Base-by-base conservation (phyloP, 345 rosid genomes). In the Cardamine resedifolia region DNA sequence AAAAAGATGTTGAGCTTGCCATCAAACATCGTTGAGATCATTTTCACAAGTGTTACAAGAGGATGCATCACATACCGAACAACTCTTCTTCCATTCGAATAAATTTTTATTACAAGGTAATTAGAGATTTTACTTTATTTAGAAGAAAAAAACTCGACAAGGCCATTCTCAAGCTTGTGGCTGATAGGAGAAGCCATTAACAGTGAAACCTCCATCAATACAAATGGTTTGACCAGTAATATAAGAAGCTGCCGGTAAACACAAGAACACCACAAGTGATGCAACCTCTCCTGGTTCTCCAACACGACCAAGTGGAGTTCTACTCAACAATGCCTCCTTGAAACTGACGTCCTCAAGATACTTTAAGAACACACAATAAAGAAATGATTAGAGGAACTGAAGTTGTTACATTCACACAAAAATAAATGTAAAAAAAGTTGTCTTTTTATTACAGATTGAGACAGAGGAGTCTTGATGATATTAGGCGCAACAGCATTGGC, bases 211-310 rank as follows among this genome's bases (percentile, higher is more conserved):
- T 59, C 87, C 90, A 47, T 84, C 90, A 12, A 84, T 75, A 34
- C 82, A 62, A 31, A 83, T 83, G 63, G 81, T 71, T 43, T 88
- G 89, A 12, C 88, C 91, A 0, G 85, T 84, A 3, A 84, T 81
- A 69, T 84, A 85, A 0, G 92, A 85, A 27, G 90, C 84, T 4
- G 82, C 83, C 1, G 90, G 86, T 28, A 86, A 61, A 78, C 87
- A 82, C 27, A 88, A 71, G 55, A 79, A 86, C 7, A 70, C 85
- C 61, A 78, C 91, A 5, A 81, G 27, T 4, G 82, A 60, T 18
- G 94, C 80, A 11, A 85, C 91, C 65, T 88, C 91, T 51, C 53
- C 48, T 0, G 84, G 64, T 38, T 84, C 85, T 47, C 85, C 89
- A 0, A 45, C 33, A 1, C 88, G 84, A 51, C 76, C 82, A 14